Percentiles rank a stretch among this genome's conserved stretches.
These are phyloP conservation scores for Diaporthe sp. DNA, from an alignment of 2,329 filamentous ascomycete genomes.

Conservation along the genomic window DNA sequence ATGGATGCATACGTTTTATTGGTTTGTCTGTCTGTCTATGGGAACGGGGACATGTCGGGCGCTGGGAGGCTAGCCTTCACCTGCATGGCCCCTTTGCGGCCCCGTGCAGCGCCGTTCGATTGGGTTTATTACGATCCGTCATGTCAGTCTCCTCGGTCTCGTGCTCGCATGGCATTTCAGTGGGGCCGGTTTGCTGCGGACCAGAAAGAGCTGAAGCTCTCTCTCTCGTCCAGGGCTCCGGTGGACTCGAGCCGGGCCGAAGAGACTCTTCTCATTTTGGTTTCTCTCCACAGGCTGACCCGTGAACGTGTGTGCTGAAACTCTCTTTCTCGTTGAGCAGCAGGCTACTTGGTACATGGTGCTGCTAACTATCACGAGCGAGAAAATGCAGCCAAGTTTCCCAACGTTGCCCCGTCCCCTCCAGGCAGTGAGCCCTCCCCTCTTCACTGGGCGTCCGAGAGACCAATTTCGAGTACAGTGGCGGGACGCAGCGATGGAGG, in stretches of 20 bases:
- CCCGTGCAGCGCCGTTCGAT: neutral
- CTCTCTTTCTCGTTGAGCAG: neutral
- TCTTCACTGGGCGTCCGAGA: neutral
- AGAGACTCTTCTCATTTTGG: neutral
- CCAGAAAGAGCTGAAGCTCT: neutral
- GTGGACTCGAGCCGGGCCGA: neutral
- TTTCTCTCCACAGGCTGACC: neutral
- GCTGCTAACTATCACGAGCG: neutral
- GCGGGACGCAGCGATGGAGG: neutral
- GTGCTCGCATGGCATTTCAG: neutral
- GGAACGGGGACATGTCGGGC: neutral
- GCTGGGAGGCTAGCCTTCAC: neutral
- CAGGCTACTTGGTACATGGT: too few species aligned
- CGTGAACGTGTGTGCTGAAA: neutral
- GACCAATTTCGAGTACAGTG: neutral
- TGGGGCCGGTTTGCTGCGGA: too few species aligned
- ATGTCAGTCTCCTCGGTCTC: neutral
- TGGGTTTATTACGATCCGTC: neutral
- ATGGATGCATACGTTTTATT: neutral
- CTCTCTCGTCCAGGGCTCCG: neutral
- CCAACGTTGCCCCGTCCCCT: too few species aligned
- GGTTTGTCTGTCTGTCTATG: neutral
- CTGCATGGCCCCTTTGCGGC: neutral
- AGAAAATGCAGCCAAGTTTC: neutral
- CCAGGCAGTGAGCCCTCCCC: neutral